Evolutionary conservation across 2,329 filamentous ascomycete species (phyloP).

Genomic region (Hypomyces perniciosus): DNA sequence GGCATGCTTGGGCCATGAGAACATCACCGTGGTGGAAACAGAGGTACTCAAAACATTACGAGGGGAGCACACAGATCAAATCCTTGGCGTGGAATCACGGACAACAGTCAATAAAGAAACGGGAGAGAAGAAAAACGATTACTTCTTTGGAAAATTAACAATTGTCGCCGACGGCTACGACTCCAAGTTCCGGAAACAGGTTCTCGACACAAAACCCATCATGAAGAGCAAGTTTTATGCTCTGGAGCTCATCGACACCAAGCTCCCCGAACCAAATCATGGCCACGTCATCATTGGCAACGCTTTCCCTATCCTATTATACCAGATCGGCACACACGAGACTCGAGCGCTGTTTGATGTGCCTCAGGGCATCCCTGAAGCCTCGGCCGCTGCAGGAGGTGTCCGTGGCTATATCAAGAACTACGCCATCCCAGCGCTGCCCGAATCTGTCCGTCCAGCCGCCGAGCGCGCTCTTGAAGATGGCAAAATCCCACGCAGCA

Average conservation of each 20-base stretch:
- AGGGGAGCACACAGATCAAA: conserved; percentile 60
- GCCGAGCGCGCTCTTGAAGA: conserved; percentile 72
- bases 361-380: conserved; percentile 68
- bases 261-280: conserved; percentile 66
- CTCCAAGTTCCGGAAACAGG: conserved; percentile 82
- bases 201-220: conserved; percentile 59
- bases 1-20: conserved; percentile 67
- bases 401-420: conserved; percentile 79
- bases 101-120: conserved; percentile 52
- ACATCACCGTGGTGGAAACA: conserved; percentile 87
- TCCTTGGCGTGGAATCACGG: conserved; percentile 75
- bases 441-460: conserved; percentile 62
- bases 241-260: conserved; percentile 83
- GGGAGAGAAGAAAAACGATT: conserved; percentile 56
- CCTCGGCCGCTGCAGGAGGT: conserved; percentile 68
- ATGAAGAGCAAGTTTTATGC: conserved; percentile 88
- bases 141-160: conserved; percentile 83
- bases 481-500: conserved; percentile 69
- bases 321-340: conserved; percentile 94
- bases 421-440: conserved; percentile 72
- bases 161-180: conserved; percentile 89
- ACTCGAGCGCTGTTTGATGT: conserved; percentile 87
- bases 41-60: conserved; percentile 73
- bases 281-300: conserved; percentile 85
- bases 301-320: conserved; percentile 73